Percentiles rank a stretch among this genome's conserved stretches.
These are phyloP conservation scores for Rhododendron williamsianum DNA, from an alignment of 148 eudicot species.

Conservation along the genomic window DNA sequence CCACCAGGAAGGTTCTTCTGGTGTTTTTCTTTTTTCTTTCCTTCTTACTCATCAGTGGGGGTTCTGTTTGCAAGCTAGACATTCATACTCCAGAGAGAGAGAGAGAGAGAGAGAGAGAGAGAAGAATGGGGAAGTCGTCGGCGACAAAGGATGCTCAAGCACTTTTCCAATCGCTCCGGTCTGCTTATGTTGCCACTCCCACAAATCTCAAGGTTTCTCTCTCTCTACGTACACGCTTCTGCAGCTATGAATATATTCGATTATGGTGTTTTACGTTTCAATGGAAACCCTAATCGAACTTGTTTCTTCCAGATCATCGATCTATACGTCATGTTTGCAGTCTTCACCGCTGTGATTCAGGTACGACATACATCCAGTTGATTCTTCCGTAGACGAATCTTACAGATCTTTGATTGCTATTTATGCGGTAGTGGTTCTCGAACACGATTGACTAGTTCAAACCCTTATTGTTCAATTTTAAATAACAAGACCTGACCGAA, in stretches of 20 bases:
- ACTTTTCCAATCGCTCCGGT: slow-evolving; percentile 64
- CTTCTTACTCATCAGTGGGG: neutral
- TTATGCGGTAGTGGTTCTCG: neutral
- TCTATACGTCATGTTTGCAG: slow-evolving; percentile 61
- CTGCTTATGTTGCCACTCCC: slow-evolving; percentile 73
- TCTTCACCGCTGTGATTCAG: slow-evolving; percentile 76
- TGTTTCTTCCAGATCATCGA: slow-evolving; percentile 64
- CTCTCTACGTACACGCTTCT: neutral
- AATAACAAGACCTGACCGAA: too few species aligned
- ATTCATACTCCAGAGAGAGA: neutral
- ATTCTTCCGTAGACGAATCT: neutral
- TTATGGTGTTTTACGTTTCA: neutral
- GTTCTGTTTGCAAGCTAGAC: neutral
- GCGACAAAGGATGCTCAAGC: slow-evolving; percentile 78
- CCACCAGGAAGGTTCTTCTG: too few species aligned
- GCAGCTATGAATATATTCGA: neutral
- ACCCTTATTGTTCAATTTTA: too few species aligned
- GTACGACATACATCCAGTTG: slow-evolving; percentile 19
- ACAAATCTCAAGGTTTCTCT: slow-evolving; percentile 65
- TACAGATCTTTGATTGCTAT: neutral
- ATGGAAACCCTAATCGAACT: neutral
- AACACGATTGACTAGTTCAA: neutral
- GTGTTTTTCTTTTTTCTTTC: too few species aligned
- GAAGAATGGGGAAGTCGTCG: slow-evolving; percentile 62
- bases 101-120: neutral